These are phyloP conservation scores for Spergularia bocconei DNA, from an alignment of 148 eudicot species.

Conservation along the genomic window DNA sequence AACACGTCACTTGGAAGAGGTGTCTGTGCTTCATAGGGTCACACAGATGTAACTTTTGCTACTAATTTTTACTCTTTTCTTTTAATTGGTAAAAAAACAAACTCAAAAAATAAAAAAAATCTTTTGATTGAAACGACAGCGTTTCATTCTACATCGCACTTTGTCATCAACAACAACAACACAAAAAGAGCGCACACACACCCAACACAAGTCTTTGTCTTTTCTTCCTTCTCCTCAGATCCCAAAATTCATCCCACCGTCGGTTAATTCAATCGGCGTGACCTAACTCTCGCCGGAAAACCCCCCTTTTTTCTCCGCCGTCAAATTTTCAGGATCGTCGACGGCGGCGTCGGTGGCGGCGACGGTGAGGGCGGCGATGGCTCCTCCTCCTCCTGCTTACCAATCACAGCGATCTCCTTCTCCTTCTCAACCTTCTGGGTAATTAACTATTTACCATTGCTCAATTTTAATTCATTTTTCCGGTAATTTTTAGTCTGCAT, in stretches of 20 bases:
- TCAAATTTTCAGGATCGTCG: conserved; percentile 18
- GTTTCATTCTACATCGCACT: not conserved
- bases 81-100: no score
- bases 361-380: conserved; percentile 34
- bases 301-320: conserved; percentile 20
- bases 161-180: not conserved
- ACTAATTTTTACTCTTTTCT: no score
- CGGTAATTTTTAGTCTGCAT: not conserved
- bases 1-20: no score
- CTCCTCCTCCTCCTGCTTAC: conserved; percentile 85
- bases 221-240: not conserved
- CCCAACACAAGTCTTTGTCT: no score
- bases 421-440: conserved; percentile 97
- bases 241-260: not conserved
- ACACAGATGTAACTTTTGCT: no score
- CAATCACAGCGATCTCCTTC: conserved; percentile 78
- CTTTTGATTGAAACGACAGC: not conserved
- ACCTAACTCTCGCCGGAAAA: conserved; percentile 8
- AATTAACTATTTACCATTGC: conserved; percentile 7
- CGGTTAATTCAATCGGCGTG: not conserved
- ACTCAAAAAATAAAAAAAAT: no score
- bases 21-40: no score
- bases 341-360: conserved; percentile 19
- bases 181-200: no score
- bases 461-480: not conserved